Evolutionary conservation across 148 eudicot genomes (phyloP), one percentile per base, ranked within the genome.

Genomic region (Bassia scoparia): DNA sequence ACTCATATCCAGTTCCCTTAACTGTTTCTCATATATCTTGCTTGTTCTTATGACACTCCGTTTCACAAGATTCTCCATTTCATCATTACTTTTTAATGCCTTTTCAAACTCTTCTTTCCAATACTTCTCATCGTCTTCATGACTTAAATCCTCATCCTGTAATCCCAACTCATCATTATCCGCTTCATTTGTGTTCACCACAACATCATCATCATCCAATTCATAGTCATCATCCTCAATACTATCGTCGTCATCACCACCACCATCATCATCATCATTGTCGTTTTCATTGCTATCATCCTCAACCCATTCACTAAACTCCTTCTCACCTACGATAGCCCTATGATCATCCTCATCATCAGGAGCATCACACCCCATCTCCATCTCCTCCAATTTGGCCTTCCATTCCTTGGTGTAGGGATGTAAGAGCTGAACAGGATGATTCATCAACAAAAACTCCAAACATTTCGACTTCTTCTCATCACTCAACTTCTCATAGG

Each of bases 351-450:
- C 91, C 41, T 88, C 89, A 15, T 86, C 90, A 73, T 93, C 98
- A 0, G 97, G 93, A 18, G 97, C 97, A 76, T 94, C 98, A 85
- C 98, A 94, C 61, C 98, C 98, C 84, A 94, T 71, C 85, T 94
- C 98, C 86, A 85, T 85, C 76, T 91, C 98, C 82, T 94, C 98
- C 90, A 94, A 81, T 81, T 81, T 94, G 5, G 83, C 90, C 88
- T 94, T 94, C 98, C 98, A 94, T 74, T 94, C 98, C 82, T 85
- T 91, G 2, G 97, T 94, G 77, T 88, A 94, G 6, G 98, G 98
- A 81, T 94, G 98, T 87, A 94, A 74, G 43, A 94, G 78, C 56
- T 71, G 81, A 38, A 87, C 82, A 2, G 98, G 98, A 79, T 91
- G 97, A 74, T 94, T 89, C 74, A 26, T 81, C 76, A 94, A 70